Base-by-base conservation (phyloP, 2,329 filamentous ascomycete species). In the Drechslerella stenobrocha region DNA sequence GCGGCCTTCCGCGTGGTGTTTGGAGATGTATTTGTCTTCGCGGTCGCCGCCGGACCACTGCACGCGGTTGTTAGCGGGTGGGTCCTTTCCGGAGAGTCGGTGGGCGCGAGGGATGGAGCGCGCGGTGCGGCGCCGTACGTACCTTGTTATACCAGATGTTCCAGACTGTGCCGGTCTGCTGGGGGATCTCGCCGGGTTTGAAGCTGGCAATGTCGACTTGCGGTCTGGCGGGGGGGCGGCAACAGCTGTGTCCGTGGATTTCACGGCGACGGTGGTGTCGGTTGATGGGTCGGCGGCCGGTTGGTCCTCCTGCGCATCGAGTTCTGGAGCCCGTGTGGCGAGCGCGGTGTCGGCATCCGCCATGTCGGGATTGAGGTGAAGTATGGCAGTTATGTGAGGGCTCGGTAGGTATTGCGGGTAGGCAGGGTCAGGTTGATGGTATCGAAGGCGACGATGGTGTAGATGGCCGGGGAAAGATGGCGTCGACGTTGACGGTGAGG, bases 141-240 rank as follows among this genome's bases (percentile, higher is more conserved):
- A 42, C 37, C 37, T 96, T 97, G 80, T 96, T 96, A 79, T 96
- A 96, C 92, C 91, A 96, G 74, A 95, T 95, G 77, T 98, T 98
- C 82, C 93, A 98, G 63, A 91, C 90, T 0, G 89, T 95, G 53
- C 93, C 93, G 0, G 92, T 97, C 74, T 97, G 91, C 1, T 89
- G 88, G 13, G 91, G 90, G 2, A 89, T 87, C 73, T 96, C 90
- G 30, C 87, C 87, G 73, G 87, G 89, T 50, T 72, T 73, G 78
- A 95, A 83, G 42, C 86, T 86, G 37, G 87, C 85, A 1, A 90
- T 85, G 74, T 98, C 93, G 74, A 96, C 87, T 78, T 98, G 93
- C 0, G 88, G 51, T 64, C 92, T 85, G 46, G 93, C 93, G 28
- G 93, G 93, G 35, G 90, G 83, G 20, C 87, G 13, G 63, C 63